These are phyloP conservation scores for Graphilbum ipis-grandicollis DNA, from an alignment of 2,329 filamentous ascomycete genomes.

Conservation along the genomic window DNA sequence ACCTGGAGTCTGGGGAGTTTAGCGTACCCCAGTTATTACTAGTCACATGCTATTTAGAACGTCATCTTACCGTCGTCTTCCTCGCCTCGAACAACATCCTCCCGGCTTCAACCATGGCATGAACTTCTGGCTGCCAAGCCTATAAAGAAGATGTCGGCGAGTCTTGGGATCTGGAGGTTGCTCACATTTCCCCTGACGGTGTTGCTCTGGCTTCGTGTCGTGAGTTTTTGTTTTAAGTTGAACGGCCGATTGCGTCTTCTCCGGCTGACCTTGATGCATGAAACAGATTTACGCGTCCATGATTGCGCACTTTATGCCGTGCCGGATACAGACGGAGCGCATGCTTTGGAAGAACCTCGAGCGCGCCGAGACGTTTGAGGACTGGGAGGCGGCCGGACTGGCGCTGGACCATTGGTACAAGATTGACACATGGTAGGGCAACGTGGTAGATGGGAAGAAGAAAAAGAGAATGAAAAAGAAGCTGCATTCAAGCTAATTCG, in stretches of 20 bases:
- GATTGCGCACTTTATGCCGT: constrained; percentile 1
- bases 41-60: too few relatives aligned
- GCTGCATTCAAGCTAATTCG: too few relatives aligned
- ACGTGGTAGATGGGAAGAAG: background rate
- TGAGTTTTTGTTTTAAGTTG: too few relatives aligned
- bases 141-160: constrained; percentile 4
- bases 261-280: too few relatives aligned
- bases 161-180: constrained; percentile 6
- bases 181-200: constrained; percentile 6
- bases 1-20: too few relatives aligned
- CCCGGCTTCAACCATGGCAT: background rate
- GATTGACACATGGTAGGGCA: constrained; percentile 44
- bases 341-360: constrained; percentile 44
- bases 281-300: constrained; percentile 3
- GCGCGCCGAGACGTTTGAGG: constrained; percentile 55
- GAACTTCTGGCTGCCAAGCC: too few relatives aligned
- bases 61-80: too few relatives aligned
- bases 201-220: constrained; percentile 3
- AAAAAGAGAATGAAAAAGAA: background rate
- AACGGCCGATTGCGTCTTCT: too few relatives aligned
- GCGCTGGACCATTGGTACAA: constrained; percentile 69
- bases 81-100: background rate
- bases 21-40: too few relatives aligned
- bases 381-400: constrained; percentile 74
- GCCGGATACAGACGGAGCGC: constrained; percentile 3